Evolutionary conservation across 805 yeast species (phyloP).

Genomic region (Teunomyces gatunensis): DNA sequence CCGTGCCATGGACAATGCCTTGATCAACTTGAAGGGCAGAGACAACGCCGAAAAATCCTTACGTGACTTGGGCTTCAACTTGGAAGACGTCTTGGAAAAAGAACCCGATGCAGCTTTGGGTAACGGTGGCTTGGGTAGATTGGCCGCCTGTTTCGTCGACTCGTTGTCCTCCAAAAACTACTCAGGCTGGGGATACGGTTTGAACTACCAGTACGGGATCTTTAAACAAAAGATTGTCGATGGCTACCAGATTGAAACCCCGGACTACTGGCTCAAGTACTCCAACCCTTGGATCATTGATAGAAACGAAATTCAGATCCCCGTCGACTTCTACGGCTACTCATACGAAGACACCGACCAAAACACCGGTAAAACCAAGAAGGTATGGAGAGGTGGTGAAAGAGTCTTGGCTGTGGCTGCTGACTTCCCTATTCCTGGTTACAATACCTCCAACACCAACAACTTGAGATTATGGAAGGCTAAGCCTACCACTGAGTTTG

Average conservation of each 20-base stretch:
- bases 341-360: constrained; percentile 57
- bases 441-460: constrained; percentile 76
- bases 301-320: constrained; percentile 81
- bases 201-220: constrained; percentile 91
- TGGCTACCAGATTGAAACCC: constrained; percentile 92
- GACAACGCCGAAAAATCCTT: constrained; percentile 46
- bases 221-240: constrained; percentile 85
- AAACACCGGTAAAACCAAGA: constrained; percentile 53
- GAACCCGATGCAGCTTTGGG: constrained; percentile 96
- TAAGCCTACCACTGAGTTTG: constrained; percentile 86
- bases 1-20: constrained; percentile 89
- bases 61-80: constrained; percentile 76
- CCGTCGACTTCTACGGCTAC: constrained; percentile 85
- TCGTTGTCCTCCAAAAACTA: constrained; percentile 81
- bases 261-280: constrained; percentile 89
- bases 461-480: constrained; percentile 90
- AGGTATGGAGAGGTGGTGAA: constrained; percentile 85
- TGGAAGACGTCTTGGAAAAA: constrained; percentile 79
- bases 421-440: constrained; percentile 93
- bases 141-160: constrained; percentile 93
- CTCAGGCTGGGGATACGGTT: constrained; percentile 96
- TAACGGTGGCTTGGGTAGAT: constrained; percentile 91
- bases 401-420: constrained; percentile 85
- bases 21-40: constrained; percentile 75
- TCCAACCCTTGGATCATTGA: constrained; percentile 94